Base-by-base conservation (phyloP, 1,139 yeast species). In the Saccharomyces hybrid region DNA sequence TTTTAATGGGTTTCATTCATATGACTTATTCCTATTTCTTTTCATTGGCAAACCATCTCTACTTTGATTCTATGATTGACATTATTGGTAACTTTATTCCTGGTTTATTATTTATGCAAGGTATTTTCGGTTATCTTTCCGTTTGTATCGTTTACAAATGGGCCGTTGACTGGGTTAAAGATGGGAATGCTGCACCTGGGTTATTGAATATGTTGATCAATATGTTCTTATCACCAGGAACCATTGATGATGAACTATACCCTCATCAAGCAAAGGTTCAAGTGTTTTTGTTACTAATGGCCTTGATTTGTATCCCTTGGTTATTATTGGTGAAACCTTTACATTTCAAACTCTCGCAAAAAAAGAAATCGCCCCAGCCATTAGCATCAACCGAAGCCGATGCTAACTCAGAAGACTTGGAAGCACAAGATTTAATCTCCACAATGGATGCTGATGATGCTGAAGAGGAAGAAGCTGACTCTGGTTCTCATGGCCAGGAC, bases 261-360 rank as follows among this genome's bases (percentile, higher is more conserved):
- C 81, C 86, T 0, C 96, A 96, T 23, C 99, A 93, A 71, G 82
- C 84, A 31, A 77, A 77, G 59, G 83, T 93, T 13, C 99, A 93
- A 73, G 76, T 86, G 8, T 68, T 86, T 7, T 75, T 93, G 51
- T 82, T 93, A 28, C 62, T 88, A 19, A 72, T 88, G 52, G 98
- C 99, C 0, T 75, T 89, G 53, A 75, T 86, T 14, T 95, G 99
- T 76, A 93, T 93, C 31, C 99, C 99, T 5, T 93, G 99, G 96
- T 76, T 93, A 65, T 77, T 93, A 57, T 71, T 93, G 38, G 81
- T 84, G 64, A 93, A 93, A 73, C 99, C 99, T n/a, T 72, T 91
- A 62, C 82, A 83, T 48, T 78, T 88, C 63, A 78, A 81, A 55
- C 71, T 73, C 49, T 72, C 77, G 57, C 63, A 70, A 26, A 74